Evolutionary conservation across 1,139 yeast genomes (phyloP).

Genomic region (Meyerozyma elateridarum): DNA sequence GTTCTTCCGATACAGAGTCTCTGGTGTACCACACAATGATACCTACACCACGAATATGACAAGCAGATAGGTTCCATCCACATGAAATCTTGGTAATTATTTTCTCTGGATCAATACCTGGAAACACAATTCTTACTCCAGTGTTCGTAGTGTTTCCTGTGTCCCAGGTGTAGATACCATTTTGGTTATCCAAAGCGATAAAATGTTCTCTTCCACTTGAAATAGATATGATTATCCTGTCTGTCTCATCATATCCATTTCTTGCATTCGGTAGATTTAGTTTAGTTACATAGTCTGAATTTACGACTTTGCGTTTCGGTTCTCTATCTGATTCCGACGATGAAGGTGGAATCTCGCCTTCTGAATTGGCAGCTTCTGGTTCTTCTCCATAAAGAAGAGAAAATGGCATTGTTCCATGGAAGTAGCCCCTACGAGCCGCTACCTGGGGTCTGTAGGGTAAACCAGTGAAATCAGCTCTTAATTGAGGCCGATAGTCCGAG

Average conservation of each 20-base stretch:
- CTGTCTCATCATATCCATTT: slow-evolving; percentile 8
- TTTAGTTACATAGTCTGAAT: slow-evolving; percentile 27
- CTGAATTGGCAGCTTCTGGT: slow-evolving; percentile 9
- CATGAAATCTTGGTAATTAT: slow-evolving; percentile 48
- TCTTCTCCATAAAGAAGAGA: slow-evolving; percentile 9
- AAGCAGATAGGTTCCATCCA: slow-evolving; percentile 67
- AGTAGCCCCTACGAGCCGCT: slow-evolving; percentile 15
- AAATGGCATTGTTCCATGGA: slow-evolving; percentile 9
- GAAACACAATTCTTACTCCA: slow-evolving; percentile 49
- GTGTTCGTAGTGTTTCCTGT: slow-evolving; percentile 31
- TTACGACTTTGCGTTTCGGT: slow-evolving; percentile 14
- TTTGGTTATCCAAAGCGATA: slow-evolving; percentile 53
- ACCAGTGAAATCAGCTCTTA: slow-evolving; percentile 5
- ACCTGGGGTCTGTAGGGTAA: slow-evolving; percentile 3
- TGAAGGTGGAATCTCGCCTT: slow-evolving; percentile 17
- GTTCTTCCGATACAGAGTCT: slow-evolving; percentile 23
- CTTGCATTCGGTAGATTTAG: slow-evolving; percentile 20
- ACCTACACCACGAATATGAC: slow-evolving; percentile 48
- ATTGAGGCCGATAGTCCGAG: slow-evolving; percentile 15
- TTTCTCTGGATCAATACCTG: slow-evolving; percentile 11
- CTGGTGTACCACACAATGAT: slow-evolving; percentile 58
- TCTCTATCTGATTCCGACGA: slow-evolving; percentile 10
- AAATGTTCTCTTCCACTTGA: slow-evolving; percentile 67
- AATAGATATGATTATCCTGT: slow-evolving; percentile 39
- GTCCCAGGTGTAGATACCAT: slow-evolving; percentile 64